Evolutionary conservation across 352 stramenopile genomes (phyloP), one percentile per base, ranked within the genome.

Genomic region (Phytophthora palmivora): DNA sequence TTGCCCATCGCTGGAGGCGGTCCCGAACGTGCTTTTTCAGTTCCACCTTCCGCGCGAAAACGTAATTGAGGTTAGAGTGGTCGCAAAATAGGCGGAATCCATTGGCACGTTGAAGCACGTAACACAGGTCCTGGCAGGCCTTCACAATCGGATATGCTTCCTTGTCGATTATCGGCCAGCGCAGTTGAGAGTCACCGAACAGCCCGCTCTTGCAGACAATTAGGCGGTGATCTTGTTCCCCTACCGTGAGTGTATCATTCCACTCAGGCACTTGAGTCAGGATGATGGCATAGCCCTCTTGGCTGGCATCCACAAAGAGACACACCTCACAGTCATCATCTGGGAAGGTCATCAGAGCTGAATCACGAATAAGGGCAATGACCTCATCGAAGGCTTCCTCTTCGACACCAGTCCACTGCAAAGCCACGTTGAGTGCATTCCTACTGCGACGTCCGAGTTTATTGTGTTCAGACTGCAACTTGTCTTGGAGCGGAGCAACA

Each of bases 11-110:
- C 30, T 56, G 51, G 0, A 76, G 41, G 3, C 65, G 62, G 12
- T 52, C 44, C 15, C 50, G 38, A 0, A 61, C 18, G 18, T 70
- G 38, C 15, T 69, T 30, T 4, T 72, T 71, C 0, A 58, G 16
- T 6, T 67, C 55, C 21, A 14, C 32, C 0, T 28, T 24, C 9
- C 55, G 58, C 7, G 47, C 58, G 33, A 71, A 73, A 0, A 74
- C 18, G 22, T 67, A 38, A 15, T 70, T 73, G 0, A 74, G 38
- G 14, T 70, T 72, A 0, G 26, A 39, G 22, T 70, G 66, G 12
- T 76, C 66, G 7, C 57, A 74, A 24, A 46, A 75, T 0, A 79
- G 22, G 4, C 47, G 45, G 33, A 73, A 74, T 34, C 46, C 52
- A 2, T 64, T 38, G 6, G 24, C 21, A 2, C 42, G 55, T 4